Evolutionary conservation across 2,329 filamentous ascomycete species (phyloP), one percentile per base, ranked within the genome.

Genomic region (Apiospora aurea): DNA sequence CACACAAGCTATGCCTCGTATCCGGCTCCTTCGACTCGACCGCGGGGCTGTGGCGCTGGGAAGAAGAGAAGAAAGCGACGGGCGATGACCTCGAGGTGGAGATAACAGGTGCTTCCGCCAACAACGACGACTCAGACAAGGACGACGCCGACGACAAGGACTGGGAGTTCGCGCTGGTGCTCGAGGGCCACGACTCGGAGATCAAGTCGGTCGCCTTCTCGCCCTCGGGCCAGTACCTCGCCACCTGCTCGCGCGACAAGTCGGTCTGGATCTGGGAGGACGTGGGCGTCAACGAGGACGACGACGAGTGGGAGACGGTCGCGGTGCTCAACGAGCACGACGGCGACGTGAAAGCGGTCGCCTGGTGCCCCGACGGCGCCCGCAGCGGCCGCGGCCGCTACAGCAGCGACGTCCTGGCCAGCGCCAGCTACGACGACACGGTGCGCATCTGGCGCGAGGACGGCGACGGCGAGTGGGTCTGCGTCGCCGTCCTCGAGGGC

Each of bases 261-360:
- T 93, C 90, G 21, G 94, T 98, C 24, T 99, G 96, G 96, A 94
- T 99, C 77, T 99, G 96, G 96, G 96, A 99, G 83, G 96, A 98
- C 81, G 89, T 98, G 70, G 89, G 89, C 51, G 83, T 84, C 11
- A 84, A 85, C 71, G 92, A 93, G 76, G 93, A 92, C 21, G 95
- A 97, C 71, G 96, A 97, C 81, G 96, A 98, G 80, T 98, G 95
- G 85, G 96, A 99, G 87, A 98, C 96, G 1, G 91, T 98, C 21
- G 96, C 96, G 0, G 96, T 98, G 70, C 87, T 98, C 78, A 94
- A 94, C 82, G 96, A 98, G 83, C 96, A 99, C 81, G 93, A 95
- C 67, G 95, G 94, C 29, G 96, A 99, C 82, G 95, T 99, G 76
- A 99, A 99, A 82, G 94, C 91, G 75, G 94, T 99, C 1, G 90